A percentile compares a stretch with the other conserved stretches of the same genome.
phyloP scores from a whole-genome alignment of 805 yeast species.

The Sugiyamaella floridensis region DNA sequence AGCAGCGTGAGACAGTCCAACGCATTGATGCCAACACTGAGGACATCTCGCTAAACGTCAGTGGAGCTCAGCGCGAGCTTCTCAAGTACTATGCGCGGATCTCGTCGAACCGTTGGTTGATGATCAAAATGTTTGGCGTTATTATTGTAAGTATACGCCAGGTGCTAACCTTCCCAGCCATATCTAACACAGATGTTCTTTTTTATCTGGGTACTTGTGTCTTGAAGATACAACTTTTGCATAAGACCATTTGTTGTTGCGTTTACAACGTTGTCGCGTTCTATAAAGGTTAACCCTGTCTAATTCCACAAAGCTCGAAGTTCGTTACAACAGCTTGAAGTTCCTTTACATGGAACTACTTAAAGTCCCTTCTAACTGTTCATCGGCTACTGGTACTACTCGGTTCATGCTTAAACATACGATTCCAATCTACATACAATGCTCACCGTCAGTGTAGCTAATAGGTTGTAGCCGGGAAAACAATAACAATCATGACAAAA shows the following conservation, averaged over 20 bases:
- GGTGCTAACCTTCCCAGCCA: conserved; percentile 32
- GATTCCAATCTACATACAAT: neutral
- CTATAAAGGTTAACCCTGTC: too few species aligned
- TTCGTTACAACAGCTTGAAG: too few species aligned
- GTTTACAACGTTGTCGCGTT: too few species aligned
- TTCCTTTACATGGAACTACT: too few species aligned
- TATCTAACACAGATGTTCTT: conserved; percentile 13
- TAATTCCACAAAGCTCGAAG: too few species aligned
- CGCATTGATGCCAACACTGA: conserved; percentile 93
- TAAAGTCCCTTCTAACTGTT: too few species aligned
- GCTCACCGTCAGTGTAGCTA: neutral
- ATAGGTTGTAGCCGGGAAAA: neutral
- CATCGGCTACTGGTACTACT: neutral
- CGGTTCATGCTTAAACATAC: neutral
- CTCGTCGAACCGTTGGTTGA: conserved; percentile 86
- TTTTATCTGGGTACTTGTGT: conserved; percentile 12
- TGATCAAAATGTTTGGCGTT: conserved; percentile 82
- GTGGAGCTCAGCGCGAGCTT: conserved; percentile 91
- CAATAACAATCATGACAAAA: neutral
- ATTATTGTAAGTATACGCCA: conserved; percentile 39
- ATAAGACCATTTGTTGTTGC: neutral
- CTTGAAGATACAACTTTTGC: conserved; percentile 1
- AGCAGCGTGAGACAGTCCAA: conserved; percentile 94
- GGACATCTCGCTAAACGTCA: conserved; percentile 80
- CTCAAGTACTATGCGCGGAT: conserved; percentile 83